Evolutionary conservation across 345 rosid species (phyloP).

Genomic region (Gossypium anomalum): DNA sequence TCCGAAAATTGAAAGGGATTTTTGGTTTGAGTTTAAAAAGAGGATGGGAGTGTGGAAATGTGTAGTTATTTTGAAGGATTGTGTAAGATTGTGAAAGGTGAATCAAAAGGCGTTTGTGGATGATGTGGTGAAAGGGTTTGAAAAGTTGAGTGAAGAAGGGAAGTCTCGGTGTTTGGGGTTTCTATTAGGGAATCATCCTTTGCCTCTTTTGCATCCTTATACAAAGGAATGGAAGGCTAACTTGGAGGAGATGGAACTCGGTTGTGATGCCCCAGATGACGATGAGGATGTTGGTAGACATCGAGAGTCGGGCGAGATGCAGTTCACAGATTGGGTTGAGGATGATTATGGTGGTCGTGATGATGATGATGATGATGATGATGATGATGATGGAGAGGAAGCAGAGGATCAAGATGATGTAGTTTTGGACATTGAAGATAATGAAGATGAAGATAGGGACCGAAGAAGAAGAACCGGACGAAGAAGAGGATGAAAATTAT

Average conservation of each 20-base stretch:
- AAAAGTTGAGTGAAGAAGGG: conserved; percentile 72
- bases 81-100: conserved; percentile 81
- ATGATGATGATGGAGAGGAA: conserved; percentile 20
- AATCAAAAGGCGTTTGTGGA: conserved; percentile 83
- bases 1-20: conserved; percentile 64
- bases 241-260: conserved; percentile 92
- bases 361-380: conserved; percentile 26
- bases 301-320: conserved; percentile 28
- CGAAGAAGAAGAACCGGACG: conserved; percentile 35
- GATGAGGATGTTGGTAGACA: conserved; percentile 33
- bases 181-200: conserved; percentile 69
- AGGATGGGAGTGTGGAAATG: conserved; percentile 55
- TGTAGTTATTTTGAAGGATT: conserved; percentile 76
- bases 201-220: conserved; percentile 75
- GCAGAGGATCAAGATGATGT: conserved; percentile 29
- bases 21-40: conserved; percentile 52
- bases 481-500: conserved; percentile 48
- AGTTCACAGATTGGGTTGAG: conserved; percentile 61
- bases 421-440: conserved; percentile 40
- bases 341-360: conserved; percentile 33
- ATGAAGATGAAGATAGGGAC: conserved; percentile 20
- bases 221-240: conserved; percentile 92
- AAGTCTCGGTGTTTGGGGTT: conserved; percentile 68
- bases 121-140: conserved; percentile 84
- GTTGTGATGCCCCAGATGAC: conserved; percentile 94